Evolutionary conservation across 305 asterid species (phyloP), one percentile per base, ranked within the genome.

Genomic region (Nicotiana rustica): DNA sequence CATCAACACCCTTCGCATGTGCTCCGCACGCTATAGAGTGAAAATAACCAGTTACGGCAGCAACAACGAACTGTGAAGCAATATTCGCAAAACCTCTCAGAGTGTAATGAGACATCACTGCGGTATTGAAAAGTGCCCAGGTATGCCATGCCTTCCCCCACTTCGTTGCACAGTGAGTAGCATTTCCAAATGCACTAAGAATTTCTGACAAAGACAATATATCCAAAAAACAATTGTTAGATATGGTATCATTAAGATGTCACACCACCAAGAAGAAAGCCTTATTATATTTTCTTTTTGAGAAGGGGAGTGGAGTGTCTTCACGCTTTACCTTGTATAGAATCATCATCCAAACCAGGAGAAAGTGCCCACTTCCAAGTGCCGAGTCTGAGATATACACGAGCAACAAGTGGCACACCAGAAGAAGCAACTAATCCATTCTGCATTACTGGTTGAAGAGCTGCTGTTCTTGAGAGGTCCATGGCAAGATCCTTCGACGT

Each of bases 81-180:
- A 86, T 64, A 88, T 87, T 87, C 25, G 93, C 89, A 82, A 87
- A 89, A 80, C 97, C 92, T 91, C 97, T 90, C 86, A 90, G 85
- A 29, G 97, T 93, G 87, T 95, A 97, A 89, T 95, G 97, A 84
- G 99, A 95, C 99, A 97, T 97, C 85, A 95, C 99, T 76, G 98
- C 99, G 60, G 99, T 97, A 78, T 97, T 97, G 87, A 95, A 97
- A 81, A 93, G 98, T 52, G 99, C 99, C 99, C 99, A 97, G 55
- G 90, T 93, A 88, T 97, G 99, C 99, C 99, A 97, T 80, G 98
- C 98, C 88, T 91, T 97, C 81, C 95, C 98, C 97, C 97, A 97
- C 88, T 91, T 93, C 29, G 97, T 85, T 29, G 99, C 97, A 88
- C 90, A 87, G 15, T 91, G 97, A 83, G 99, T 97, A 13, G 99